A percentile compares a stretch with the other conserved stretches of the same genome.
phyloP scores from a whole-genome alignment of 495 filamentous ascomycete species.

The Podospora bellae-mahoneyi region DNA sequence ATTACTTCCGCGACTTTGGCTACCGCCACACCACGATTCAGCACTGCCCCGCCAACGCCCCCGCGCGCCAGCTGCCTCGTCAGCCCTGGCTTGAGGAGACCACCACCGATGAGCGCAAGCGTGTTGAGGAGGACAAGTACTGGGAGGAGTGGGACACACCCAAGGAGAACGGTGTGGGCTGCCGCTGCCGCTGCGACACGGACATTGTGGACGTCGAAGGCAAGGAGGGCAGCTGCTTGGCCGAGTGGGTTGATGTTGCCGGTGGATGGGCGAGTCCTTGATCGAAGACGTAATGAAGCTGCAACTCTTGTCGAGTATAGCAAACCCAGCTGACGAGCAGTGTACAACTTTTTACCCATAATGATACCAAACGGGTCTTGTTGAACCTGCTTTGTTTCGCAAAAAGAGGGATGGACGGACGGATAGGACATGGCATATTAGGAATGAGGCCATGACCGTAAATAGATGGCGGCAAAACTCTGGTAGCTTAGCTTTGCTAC shows the following conservation, averaged over 20 bases:
- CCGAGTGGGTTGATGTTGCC: slow-evolving; percentile 97
- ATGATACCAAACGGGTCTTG: neutral
- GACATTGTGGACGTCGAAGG: slow-evolving; percentile 97
- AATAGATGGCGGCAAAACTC: neutral
- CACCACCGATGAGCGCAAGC: slow-evolving; percentile 78
- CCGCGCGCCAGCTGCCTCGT: slow-evolving; percentile 78
- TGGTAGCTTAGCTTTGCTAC: neutral
- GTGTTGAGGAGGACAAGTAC: slow-evolving; percentile 92
- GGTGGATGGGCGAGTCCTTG: slow-evolving; percentile 79
- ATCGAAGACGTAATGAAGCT: slow-evolving; percentile 2
- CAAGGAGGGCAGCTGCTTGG: slow-evolving; percentile 90
- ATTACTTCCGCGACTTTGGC: slow-evolving; percentile 99
- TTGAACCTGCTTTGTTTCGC: neutral
- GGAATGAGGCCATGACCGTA: neutral
- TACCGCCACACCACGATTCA: slow-evolving; percentile 99
- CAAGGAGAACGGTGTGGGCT: slow-evolving; percentile 96
- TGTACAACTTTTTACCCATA: neutral
- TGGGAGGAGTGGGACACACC: slow-evolving; percentile 84
- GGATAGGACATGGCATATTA: neutral
- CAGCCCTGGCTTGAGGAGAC: slow-evolving; percentile 81
- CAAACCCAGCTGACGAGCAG: no score
- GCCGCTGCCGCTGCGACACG: slow-evolving; percentile 96
- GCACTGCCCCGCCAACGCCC: slow-evolving; percentile 96
- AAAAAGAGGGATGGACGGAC: neutral
- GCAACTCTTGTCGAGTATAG: no score